Conservation (phyloP, 768 basidiomycete genomes). For the Cyclocybe aegerita region DNA sequence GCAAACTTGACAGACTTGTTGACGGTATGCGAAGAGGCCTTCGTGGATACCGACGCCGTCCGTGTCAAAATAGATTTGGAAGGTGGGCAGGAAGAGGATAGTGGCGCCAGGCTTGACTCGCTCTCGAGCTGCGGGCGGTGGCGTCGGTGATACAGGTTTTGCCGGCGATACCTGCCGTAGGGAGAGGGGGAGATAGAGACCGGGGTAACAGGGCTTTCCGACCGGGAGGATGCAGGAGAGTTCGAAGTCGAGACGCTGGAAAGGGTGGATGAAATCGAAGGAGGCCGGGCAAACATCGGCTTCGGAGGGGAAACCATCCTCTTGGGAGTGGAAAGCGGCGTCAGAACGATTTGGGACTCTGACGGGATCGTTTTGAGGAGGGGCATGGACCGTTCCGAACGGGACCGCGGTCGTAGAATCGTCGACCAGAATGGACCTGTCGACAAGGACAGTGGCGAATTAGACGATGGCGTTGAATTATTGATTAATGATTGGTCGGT, state of each 20-base stretch:
- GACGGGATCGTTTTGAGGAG: conserved; percentile 33
- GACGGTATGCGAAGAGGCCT: conserved; percentile 29
- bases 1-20: conserved; percentile 71
- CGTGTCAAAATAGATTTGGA: conserved; percentile 62
- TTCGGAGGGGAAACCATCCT: conserved; percentile 16
- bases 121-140: conserved; percentile 12
- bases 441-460: conserved; percentile 9
- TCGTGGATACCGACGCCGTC: conserved; percentile 48
- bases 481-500: conserved; percentile 2
- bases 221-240: conserved; percentile 27
- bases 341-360: conserved; percentile 26
- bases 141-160: conserved; percentile 20
- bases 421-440: conserved; percentile 36
- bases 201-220: conserved; percentile 27
- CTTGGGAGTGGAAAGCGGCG: conserved; percentile 16
- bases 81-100: conserved; percentile 33
- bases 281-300: conserved; percentile 21
- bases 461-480: conserved; percentile 4
- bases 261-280: conserved; percentile 27
- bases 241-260: conserved; percentile 25
- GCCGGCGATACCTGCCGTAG: conserved; percentile 11
- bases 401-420: conserved; percentile 34
- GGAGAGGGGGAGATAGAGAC: conserved; percentile 19
- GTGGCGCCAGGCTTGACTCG: conserved; percentile 12
- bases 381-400: conserved; percentile 30